Conservation (phyloP, 164 flowering plant genomes). For the Aristolochia contorta region DNA sequence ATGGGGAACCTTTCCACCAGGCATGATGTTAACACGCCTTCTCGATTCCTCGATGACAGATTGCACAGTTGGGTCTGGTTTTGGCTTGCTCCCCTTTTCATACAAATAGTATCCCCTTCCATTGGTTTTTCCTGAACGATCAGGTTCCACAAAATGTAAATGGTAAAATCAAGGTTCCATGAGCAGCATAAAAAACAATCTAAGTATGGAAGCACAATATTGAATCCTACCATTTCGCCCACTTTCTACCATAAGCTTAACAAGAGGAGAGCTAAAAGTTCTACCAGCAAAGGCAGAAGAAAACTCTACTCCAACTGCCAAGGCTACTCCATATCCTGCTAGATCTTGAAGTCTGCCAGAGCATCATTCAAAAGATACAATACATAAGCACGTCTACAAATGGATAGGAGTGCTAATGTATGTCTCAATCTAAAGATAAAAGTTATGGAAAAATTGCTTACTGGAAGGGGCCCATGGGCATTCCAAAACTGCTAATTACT, state of each 20-base stretch:
- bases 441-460: slow-evolving; percentile 18
- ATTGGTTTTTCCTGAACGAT: slow-evolving; percentile 67
- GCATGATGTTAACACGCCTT: slow-evolving; percentile 56
- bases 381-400: neutral
- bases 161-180: neutral
- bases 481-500: slow-evolving; percentile 69
- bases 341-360: slow-evolving; percentile 76
- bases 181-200: neutral
- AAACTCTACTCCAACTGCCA: slow-evolving; percentile 50
- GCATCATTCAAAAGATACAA: slow-evolving; percentile 1
- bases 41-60: slow-evolving; percentile 75
- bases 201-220: too few relatives aligned
- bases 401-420: neutral
- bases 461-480: slow-evolving; percentile 97
- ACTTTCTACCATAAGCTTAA: slow-evolving; percentile 59
- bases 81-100: slow-evolving; percentile 88
- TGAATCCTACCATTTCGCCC: slow-evolving; percentile 68
- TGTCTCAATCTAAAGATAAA: neutral
- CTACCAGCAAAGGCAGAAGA: slow-evolving; percentile 57
- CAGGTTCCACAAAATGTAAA: too few relatives aligned
- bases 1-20: slow-evolving; percentile 71
- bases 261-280: slow-evolving; percentile 46
- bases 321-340: slow-evolving; percentile 81
- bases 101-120: slow-evolving; percentile 87
- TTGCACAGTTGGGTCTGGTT: slow-evolving; percentile 64